Evolutionary conservation across 75 land plant genomes (phyloP).

Genomic region (Ceratopteris richardii): DNA sequence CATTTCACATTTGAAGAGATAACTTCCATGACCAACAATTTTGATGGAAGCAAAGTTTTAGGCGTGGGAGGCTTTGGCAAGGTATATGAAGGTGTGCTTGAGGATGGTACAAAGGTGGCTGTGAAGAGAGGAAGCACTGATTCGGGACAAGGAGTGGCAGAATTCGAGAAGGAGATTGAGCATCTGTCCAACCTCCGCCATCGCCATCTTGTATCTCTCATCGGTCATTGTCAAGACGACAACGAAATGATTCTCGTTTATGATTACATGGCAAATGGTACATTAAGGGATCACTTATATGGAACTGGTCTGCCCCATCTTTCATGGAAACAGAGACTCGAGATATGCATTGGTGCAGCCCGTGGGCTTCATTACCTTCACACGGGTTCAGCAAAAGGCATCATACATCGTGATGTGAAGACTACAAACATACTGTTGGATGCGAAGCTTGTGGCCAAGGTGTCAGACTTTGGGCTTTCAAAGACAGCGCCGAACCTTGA

Average conservation of each 20-base stretch:
- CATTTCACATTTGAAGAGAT: constrained; percentile 62
- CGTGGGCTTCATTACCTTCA: too few species aligned
- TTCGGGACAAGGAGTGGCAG: constrained; percentile 77
- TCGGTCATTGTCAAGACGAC: constrained; percentile 83
- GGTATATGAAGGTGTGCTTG: constrained; percentile 73
- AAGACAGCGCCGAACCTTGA: too few species aligned
- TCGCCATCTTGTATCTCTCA: constrained; percentile 78
- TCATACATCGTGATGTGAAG: too few species aligned
- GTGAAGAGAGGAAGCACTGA: constrained; percentile 83
- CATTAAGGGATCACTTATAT: too few species aligned
- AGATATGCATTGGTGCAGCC: too few species aligned
- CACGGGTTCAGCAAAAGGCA: too few species aligned
- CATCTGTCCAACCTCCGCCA: constrained; percentile 79
- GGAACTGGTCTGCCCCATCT: too few species aligned
- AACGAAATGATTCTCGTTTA: constrained; percentile 91
- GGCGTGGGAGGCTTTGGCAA: constrained; percentile 94
- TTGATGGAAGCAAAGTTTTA: constrained; percentile 54
- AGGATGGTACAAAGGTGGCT: constrained; percentile 74
- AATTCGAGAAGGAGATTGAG: constrained; percentile 83
- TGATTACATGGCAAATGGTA: constrained; percentile 93
- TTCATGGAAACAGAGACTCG: too few species aligned
- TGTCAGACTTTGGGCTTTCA: too few species aligned
- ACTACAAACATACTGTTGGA: too few species aligned
- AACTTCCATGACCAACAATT: constrained; percentile 68
- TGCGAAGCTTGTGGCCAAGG: too few species aligned